A percentile compares a stretch with the other conserved stretches of the same genome.
Conservation (phyloP, 2,329 filamentous ascomycete species). For the Fusarium sp. region DNA sequence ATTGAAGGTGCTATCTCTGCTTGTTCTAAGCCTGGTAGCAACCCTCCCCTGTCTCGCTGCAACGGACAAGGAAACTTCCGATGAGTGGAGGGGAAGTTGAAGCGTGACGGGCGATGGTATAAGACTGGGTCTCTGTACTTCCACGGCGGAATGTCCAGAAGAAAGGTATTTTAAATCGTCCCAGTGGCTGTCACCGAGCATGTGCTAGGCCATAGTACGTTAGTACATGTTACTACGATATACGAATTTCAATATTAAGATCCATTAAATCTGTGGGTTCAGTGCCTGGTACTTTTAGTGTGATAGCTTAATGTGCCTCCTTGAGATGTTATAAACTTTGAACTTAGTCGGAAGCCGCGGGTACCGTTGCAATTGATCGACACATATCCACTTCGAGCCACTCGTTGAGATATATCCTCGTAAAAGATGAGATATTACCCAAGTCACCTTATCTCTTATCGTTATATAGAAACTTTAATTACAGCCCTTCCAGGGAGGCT, state of each 20-base stretch:
- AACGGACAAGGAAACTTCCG: background rate
- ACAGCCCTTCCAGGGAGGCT: background rate
- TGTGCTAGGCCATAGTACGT: rapidly evolving
- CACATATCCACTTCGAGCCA: no score
- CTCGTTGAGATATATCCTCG: no score
- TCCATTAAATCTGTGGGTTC: no score
- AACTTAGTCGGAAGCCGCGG: no score
- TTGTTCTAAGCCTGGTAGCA: background rate
- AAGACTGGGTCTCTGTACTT: rapidly evolving
- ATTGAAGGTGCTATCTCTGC: background rate
- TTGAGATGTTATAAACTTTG: no score
- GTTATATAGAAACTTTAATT: background rate
- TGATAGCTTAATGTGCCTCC: no score
- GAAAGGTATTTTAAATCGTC: background rate
- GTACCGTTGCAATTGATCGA: no score
- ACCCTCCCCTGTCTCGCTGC: background rate
- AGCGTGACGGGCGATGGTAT: rapidly evolving
- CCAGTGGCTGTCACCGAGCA: background rate
- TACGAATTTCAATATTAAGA: rapidly evolving
- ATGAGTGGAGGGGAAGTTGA: no score
- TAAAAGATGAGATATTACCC: no score
- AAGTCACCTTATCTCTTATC: no score
- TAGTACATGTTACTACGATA: no score
- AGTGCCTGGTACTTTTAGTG: rapidly evolving
- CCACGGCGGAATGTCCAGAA: rapidly evolving